These are phyloP conservation scores for Cyclotella sp. DNA, from an alignment of 108 stramenopile species.

Conservation along the genomic window DNA sequence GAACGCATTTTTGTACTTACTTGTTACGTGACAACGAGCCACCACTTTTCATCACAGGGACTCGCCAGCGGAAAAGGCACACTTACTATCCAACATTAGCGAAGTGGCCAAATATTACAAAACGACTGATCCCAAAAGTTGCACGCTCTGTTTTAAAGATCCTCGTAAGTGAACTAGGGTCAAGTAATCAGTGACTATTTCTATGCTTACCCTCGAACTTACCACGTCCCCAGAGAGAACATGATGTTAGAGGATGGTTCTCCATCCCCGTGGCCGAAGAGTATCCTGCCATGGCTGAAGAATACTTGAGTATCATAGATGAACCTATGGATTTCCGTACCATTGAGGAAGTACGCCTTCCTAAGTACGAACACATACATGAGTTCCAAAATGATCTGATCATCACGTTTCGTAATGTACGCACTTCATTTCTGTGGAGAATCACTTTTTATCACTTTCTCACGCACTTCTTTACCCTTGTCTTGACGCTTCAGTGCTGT, in stretches of 20 bases:
- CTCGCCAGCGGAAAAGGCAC: neutral
- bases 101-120: conserved; percentile 38
- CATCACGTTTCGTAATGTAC: conserved; percentile 54
- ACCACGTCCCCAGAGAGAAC: conserved; percentile 28
- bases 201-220: neutral
- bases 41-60: neutral
- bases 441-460: conserved; percentile 25
- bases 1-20: neutral
- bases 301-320: conserved; percentile 53
- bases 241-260: conserved; percentile 53
- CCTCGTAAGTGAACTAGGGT: conserved; percentile 26
- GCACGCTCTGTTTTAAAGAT: conserved; percentile 27
- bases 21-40: neutral
- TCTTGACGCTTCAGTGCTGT: conserved; percentile 47
- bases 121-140: conserved; percentile 17
- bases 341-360: conserved; percentile 71
- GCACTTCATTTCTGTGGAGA: neutral
- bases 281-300: conserved; percentile 62
- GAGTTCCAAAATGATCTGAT: conserved; percentile 79
- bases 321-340: conserved; percentile 85
- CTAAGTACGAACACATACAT: conserved; percentile 55
- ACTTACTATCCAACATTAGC: conserved; percentile 24
- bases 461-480: neutral
- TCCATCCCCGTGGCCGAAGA: conserved; percentile 64
- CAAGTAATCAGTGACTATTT: neutral